Percentiles rank a stretch among this genome's conserved stretches.
Conservation (phyloP, 2,329 filamentous ascomycete species). For the Xylaria sp. region DNA sequence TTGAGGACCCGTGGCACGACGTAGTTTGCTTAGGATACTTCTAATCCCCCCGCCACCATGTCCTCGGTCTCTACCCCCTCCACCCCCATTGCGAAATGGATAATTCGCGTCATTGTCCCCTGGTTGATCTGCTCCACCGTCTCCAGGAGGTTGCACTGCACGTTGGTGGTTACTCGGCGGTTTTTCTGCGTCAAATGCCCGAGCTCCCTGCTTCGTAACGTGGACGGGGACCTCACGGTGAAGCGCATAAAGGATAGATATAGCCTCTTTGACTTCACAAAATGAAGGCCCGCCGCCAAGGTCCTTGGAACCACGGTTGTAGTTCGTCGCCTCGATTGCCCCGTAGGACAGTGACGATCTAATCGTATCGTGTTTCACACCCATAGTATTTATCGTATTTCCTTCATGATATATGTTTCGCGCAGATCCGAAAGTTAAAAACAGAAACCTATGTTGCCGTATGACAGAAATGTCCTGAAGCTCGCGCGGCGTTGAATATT, state of each 20-base stretch:
- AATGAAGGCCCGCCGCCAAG: too few relatives aligned
- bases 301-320: too few relatives aligned
- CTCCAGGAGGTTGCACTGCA: background rate
- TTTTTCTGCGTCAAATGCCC: background rate
- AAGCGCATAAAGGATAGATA: background rate
- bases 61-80: background rate
- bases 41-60: background rate
- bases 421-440: background rate
- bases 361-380: background rate
- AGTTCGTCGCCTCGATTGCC: background rate
- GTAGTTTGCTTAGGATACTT: background rate
- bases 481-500: background rate
- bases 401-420: background rate
- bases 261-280: too few relatives aligned
- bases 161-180: constrained; percentile 9
- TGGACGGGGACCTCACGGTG: constrained; percentile 2
- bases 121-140: background rate
- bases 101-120: background rate
- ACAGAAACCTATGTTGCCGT: background rate
- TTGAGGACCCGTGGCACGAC: background rate
- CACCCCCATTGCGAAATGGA: background rate
- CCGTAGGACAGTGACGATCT: too few relatives aligned
- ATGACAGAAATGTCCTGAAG: background rate
- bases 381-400: background rate
- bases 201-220: background rate